A percentile compares a stretch with the other conserved stretches of the same genome.
phyloP scores from a whole-genome alignment of 176 grass and related monocot genomes.

The Musa acuminata region DNA sequence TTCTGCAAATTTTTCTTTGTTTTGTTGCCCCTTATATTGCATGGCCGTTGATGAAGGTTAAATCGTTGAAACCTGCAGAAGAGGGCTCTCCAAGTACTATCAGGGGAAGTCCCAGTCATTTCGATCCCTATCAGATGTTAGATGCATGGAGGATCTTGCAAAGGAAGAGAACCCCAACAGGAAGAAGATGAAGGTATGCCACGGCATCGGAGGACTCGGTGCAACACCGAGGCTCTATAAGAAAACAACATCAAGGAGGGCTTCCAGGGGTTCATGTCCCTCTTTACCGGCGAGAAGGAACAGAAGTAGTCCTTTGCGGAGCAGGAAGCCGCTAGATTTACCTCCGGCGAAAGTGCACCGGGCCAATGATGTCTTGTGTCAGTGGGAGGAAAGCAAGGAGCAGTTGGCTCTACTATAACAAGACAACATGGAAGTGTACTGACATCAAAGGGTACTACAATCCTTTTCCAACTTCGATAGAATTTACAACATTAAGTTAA shows the following conservation, averaged over 20 bases:
- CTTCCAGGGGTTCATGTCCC: not conserved
- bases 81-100: not conserved
- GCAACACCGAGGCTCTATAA: not conserved
- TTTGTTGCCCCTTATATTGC: too few relatives aligned
- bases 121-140: not conserved
- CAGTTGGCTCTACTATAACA: too few relatives aligned
- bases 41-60: too few relatives aligned
- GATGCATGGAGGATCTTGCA: slow-evolving; percentile 6
- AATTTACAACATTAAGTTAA: too few relatives aligned
- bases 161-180: slow-evolving; percentile 1
- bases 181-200: not conserved
- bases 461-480: too few relatives aligned
- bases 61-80: not conserved
- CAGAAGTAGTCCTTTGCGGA: not conserved
- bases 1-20: too few relatives aligned
- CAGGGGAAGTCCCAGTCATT: slow-evolving; percentile 11
- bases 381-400: too few relatives aligned
- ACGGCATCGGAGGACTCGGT: not conserved
- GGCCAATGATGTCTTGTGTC: too few relatives aligned
- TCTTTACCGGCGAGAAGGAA: not conserved
- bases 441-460: too few relatives aligned
- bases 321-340: not conserved
- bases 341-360: too few relatives aligned
- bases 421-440: too few relatives aligned
- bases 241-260: not conserved